Evolutionary conservation across 2,329 filamentous ascomycete genomes (phyloP), one percentile per base, ranked within the genome.

Genomic region (Xylaria sp.): DNA sequence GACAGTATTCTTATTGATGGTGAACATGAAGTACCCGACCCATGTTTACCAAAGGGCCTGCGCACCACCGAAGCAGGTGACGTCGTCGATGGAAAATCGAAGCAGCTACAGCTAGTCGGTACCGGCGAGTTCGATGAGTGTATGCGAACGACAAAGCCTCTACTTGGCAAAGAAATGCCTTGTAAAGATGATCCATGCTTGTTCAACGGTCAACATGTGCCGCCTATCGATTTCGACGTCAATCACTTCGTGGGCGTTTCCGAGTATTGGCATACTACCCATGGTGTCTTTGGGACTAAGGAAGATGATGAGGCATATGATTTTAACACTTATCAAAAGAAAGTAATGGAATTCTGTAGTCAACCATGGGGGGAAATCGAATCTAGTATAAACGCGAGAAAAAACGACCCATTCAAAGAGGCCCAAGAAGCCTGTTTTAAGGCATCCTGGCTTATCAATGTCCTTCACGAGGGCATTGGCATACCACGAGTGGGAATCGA

Each of bases 161-260:
- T 99, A 3, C 84, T 99, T 9, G 93, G 94, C 74, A 97, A 97
- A 81, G 93, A 98, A 77, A 89, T 90, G 62, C 89, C 92, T 0
- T 99, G 96, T 77, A 82, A 88, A 4, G 92, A 97, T 76, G 82
- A 90, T 31, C 96, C 97, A 0, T 99, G 96, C 79, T 83, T 99
- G 40, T 85, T 99, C 46, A 93, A 97, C 74, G 94, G 96, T 0
- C 90, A 95, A 71, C 94, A 98, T 77, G 94, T 96, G 0, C 96
- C 96, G 1, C 93, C 93, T 3, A 97, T 99, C 72, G 96, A 99
- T 78, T 99, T 98, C 77, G 91, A 96, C 70, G 90, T 98, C 42
- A 99, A 99, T 75, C 97, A 97, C 79, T 99, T 99, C 76, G 91
- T 99, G 33, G 96, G 96, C 11, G 95, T 99, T 3, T 98, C 95